Conservation (phyloP, 2,329 filamentous ascomycete species). For the Apiospora saccharicola region DNA sequence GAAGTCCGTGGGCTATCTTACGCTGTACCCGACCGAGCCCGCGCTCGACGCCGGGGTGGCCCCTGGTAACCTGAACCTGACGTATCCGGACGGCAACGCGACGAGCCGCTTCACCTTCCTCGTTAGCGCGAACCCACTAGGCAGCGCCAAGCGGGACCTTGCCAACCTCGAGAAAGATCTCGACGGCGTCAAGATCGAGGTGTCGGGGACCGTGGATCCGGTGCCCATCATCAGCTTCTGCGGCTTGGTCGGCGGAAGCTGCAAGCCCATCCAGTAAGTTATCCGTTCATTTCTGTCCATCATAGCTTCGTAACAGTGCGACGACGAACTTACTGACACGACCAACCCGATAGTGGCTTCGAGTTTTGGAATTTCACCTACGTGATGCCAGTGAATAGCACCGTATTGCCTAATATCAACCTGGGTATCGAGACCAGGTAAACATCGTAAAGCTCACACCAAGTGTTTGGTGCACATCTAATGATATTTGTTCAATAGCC, state of each 20-base stretch:
- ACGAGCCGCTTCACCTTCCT: constrained; percentile 50
- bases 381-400: constrained; percentile 28
- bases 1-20: constrained; percentile 35
- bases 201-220: constrained; percentile 43
- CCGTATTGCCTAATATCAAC: constrained; percentile 24
- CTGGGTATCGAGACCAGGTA: constrained; percentile 23
- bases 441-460: not conserved
- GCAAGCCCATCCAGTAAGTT: constrained; percentile 29
- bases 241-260: constrained; percentile 34
- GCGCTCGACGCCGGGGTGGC: constrained; percentile 44
- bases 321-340: not conserved
- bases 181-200: constrained; percentile 46
- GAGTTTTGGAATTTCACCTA: constrained; percentile 38
- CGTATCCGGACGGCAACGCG: constrained; percentile 53
- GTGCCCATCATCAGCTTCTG: constrained; percentile 44
- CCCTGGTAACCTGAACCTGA: constrained; percentile 47
- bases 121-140: constrained; percentile 46
- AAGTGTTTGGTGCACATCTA: not conserved
- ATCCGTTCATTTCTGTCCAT: not conserved
- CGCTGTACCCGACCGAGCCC: constrained; percentile 45
- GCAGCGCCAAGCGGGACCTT: constrained; percentile 43
- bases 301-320: not conserved
- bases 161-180: constrained; percentile 45
- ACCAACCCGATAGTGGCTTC: constrained; percentile 33
- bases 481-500: not conserved